Conservation (phyloP, 2,329 filamentous ascomycete species). For the Fusarium nematophilum region DNA sequence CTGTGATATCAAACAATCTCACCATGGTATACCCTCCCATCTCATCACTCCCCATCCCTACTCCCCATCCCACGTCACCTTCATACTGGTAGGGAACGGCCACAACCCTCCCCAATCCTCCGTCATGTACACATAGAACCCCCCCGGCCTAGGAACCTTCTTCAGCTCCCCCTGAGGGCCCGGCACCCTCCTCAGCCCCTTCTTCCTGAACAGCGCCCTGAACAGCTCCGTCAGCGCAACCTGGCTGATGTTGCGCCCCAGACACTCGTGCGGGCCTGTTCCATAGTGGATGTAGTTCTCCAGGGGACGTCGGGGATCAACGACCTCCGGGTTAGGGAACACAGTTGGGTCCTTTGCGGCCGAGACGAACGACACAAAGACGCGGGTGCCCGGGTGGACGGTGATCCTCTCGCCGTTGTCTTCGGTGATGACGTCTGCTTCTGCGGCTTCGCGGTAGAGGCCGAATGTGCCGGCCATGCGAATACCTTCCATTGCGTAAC, state of each 20-base stretch:
- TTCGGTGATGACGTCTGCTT: conserved; percentile 58
- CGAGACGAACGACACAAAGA: conserved; percentile 71
- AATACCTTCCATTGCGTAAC: conserved; percentile 78
- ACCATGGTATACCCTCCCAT: neutral
- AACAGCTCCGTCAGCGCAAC: conserved; percentile 76
- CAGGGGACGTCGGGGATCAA: conserved; percentile 72
- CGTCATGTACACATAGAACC: conserved; percentile 70
- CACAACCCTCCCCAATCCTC: conserved; percentile 69
- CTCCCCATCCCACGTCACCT: conserved; percentile 61
- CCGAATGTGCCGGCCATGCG: conserved; percentile 74
- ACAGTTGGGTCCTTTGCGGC: conserved; percentile 66
- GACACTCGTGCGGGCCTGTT: conserved; percentile 69
- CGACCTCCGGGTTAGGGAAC: conserved; percentile 70
- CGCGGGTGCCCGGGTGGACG: conserved; percentile 66
- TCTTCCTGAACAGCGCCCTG: conserved; percentile 70
- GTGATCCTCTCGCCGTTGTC: conserved; percentile 63
- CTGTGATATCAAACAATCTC: conserved; percentile 21
- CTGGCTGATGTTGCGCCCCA: conserved; percentile 70
- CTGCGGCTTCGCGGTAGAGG: conserved; percentile 67
- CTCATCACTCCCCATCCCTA: conserved; percentile 8
- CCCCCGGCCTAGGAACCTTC: conserved; percentile 67
- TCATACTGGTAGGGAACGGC: conserved; percentile 65
- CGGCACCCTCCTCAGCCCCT: conserved; percentile 69
- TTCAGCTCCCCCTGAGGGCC: conserved; percentile 76
- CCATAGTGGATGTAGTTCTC: conserved; percentile 74